phyloP scores from a whole-genome alignment of 805 yeast species.

The Yamadazyma nakazawae region DNA sequence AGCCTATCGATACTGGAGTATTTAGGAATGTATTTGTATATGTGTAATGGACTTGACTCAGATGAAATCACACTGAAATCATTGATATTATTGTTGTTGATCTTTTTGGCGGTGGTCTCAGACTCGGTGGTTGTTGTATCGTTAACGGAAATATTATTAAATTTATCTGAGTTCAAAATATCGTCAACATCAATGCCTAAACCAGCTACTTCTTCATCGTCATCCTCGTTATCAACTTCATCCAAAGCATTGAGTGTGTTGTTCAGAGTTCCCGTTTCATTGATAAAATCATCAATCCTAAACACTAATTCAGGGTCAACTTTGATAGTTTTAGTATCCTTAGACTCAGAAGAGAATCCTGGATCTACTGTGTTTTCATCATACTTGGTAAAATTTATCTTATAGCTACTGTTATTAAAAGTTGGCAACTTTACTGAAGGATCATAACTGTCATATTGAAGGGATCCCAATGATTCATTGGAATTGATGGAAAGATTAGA shows the following conservation, averaged over 20 bases:
- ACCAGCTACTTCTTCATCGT: constrained; percentile 35
- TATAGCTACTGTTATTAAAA: constrained; percentile 35
- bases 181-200: constrained; percentile 44
- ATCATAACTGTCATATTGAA: constrained; percentile 8
- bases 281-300: constrained; percentile 34
- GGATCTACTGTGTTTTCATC: constrained; percentile 24
- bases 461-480: constrained; percentile 20
- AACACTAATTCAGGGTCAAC: constrained; percentile 33
- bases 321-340: constrained; percentile 17
- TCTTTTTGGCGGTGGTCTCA: constrained; percentile 1
- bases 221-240: constrained; percentile 27
- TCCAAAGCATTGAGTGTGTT: constrained; percentile 16
- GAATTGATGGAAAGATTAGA: constrained; percentile 26
- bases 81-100: constrained; percentile 4
- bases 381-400: constrained; percentile 31
- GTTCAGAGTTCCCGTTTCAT: constrained; percentile 21
- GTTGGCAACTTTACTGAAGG: constrained; percentile 27
- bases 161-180: constrained; percentile 38
- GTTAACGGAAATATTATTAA: constrained; percentile 26
- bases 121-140: constrained; percentile 6
- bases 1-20: constrained; percentile 69
- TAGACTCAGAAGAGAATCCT: constrained; percentile 1
- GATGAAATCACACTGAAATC: constrained; percentile 15
- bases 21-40: constrained; percentile 30
- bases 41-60: constrained; percentile 15